Percentiles rank a stretch among this genome's conserved stretches.
phyloP scores from a whole-genome alignment of 2,329 filamentous ascomycete genomes.

The Exophiala sp. region DNA sequence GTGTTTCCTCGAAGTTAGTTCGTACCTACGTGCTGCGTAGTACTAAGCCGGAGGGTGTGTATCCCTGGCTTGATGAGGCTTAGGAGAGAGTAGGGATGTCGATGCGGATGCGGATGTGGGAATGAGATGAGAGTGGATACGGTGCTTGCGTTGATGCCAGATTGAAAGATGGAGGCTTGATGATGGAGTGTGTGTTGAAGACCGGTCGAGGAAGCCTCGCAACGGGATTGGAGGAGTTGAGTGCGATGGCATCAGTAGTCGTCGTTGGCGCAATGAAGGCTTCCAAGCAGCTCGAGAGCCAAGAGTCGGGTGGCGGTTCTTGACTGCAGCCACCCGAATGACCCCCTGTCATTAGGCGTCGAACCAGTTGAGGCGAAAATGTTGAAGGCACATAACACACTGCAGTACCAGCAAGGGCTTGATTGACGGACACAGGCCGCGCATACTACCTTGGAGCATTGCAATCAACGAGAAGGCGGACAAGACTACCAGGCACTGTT shows the following conservation, averaged over 20 bases:
- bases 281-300: not conserved
- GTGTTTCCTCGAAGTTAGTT: no score
- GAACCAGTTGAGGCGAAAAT: not conserved
- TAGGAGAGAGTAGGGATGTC: conserved; percentile 14
- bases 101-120: conserved; percentile 14
- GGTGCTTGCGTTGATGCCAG: conserved; percentile 15
- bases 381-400: no score
- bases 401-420: conserved; percentile 6
- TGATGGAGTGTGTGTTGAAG: not conserved
- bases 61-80: conserved; percentile 18
- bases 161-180: conserved; percentile 17
- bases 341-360: conserved; percentile 1
- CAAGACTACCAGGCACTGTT: no score
- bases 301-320: conserved; percentile 13
- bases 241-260: conserved; percentile 1
- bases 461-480: no score
- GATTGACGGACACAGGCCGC: conserved; percentile 16
- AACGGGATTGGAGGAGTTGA: not conserved
- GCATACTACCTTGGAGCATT: not conserved
- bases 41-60: no score
- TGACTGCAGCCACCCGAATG: conserved; percentile 17
- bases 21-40: not conserved
- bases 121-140: conserved; percentile 9
- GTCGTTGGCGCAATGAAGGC: not conserved
- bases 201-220: not conserved